Percentiles rank a stretch among this genome's conserved stretches.
These are phyloP conservation scores for Suillus decipiens DNA, from an alignment of 768 basidiomycete genomes.

Conservation along the genomic window DNA sequence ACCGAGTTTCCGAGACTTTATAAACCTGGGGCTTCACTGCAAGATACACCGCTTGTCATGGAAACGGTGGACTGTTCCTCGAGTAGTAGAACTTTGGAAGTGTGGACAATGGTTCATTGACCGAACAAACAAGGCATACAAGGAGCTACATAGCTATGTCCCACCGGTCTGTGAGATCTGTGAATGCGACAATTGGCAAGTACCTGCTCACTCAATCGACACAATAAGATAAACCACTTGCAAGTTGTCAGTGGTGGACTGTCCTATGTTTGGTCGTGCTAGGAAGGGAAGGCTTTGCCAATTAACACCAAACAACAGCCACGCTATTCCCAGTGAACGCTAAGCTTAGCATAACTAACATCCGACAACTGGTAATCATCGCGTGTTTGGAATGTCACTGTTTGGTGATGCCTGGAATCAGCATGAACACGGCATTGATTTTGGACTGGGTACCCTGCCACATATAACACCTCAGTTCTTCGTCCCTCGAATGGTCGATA, in stretches of 20 bases:
- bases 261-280: not conserved
- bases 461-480: constrained; percentile 52
- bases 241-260: not conserved
- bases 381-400: constrained; percentile 1
- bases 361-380: not conserved
- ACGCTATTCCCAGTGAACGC: not conserved
- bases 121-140: not conserved
- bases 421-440: not conserved
- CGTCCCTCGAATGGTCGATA: constrained; percentile 65
- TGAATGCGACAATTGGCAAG: not conserved
- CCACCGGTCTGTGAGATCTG: not conserved
- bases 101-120: constrained; percentile 4
- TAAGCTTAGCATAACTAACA: not conserved
- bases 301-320: not conserved
- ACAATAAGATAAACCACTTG: not conserved
- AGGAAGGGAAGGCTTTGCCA: not conserved
- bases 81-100: not conserved
- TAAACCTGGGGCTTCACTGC: not conserved
- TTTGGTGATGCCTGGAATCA: not conserved
- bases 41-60: not conserved
- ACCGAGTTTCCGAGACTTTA: not conserved
- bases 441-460: constrained; percentile 34
- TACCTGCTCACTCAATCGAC: not conserved
- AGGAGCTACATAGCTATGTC: too few relatives aligned
- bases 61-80: not conserved